phyloP scores from a whole-genome alignment of 2,329 filamentous ascomycete species.

The Paradendryphiella salina region DNA sequence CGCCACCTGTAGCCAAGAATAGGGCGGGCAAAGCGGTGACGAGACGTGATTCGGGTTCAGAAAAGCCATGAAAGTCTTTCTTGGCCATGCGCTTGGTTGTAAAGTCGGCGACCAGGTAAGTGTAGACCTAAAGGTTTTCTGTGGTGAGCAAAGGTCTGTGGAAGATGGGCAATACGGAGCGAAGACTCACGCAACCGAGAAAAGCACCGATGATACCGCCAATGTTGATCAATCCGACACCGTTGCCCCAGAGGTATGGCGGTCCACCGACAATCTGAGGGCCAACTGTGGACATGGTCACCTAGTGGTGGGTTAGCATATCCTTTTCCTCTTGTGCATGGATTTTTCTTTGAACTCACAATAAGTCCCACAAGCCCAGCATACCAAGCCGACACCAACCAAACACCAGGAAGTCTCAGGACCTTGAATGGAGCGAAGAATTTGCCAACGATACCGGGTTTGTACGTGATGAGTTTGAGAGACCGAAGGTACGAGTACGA shows the following conservation, averaged over 20 bases:
- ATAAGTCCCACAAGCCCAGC: slow-evolving; percentile 49
- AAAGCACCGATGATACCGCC: slow-evolving; percentile 46
- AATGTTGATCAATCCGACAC: slow-evolving; percentile 47
- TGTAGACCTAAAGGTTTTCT: slow-evolving; percentile 25
- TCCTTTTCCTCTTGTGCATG: not conserved
- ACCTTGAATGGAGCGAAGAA: slow-evolving; percentile 46
- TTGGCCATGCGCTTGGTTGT: slow-evolving; percentile 45
- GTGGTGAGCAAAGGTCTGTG: not conserved
- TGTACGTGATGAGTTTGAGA: slow-evolving; percentile 44
- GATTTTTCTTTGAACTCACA: slow-evolving; percentile 31
- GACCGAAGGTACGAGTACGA: slow-evolving; percentile 43
- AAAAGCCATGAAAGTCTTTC: slow-evolving; percentile 43
- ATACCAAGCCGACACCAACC: slow-evolving; percentile 50
- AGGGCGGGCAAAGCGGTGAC: slow-evolving; percentile 47
- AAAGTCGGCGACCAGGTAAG: slow-evolving; percentile 47
- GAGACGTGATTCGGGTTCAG: slow-evolving; percentile 49
- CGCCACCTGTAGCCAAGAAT: slow-evolving; percentile 45
- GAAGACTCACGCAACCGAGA: slow-evolving; percentile 36
- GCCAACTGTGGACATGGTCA: slow-evolving; percentile 44
- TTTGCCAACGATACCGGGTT: slow-evolving; percentile 39
- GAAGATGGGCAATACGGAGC: too few relatives aligned
- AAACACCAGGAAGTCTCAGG: slow-evolving; percentile 48
- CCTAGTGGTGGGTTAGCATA: not conserved
- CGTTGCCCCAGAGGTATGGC: slow-evolving; percentile 49
- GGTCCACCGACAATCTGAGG: slow-evolving; percentile 45